Evolutionary conservation across 257 asterid genomes (phyloP), one percentile per base, ranked within the genome.

Genomic region (Solanum virginianum): DNA sequence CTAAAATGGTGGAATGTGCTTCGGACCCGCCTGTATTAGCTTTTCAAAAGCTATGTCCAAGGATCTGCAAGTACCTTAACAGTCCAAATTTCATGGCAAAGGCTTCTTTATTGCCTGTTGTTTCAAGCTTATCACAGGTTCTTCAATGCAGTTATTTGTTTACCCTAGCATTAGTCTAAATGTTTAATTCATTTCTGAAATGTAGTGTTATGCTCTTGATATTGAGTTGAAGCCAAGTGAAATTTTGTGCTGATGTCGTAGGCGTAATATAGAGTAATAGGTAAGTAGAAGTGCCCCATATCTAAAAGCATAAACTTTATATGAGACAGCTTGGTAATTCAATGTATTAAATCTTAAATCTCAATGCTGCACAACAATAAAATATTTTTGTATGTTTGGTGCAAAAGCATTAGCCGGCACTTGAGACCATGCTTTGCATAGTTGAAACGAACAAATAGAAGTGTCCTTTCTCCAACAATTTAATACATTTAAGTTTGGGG

Each of bases 41-140:
- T 15, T 92, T 97, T 87, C 98, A 93, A 95, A 97, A 93, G 92
- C 93, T 95, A n/a, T 93, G 97, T 68, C 84, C 92, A 3, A 92
- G 97, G 95, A 95, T 97, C 45, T 92, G 94, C 91, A 95, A 97
- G 95, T 92, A 90, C 87, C 89, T 97, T 87, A 94, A 91, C 80
- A 92, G 91, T 51, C 91, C 95, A 4, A 95, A 94, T 91, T 97
- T 92, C 91, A 88, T 93, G 91, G 98, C 99, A 1, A 95, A 95
- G 85, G 97, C 99, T 71, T 88, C 98, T 2, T 80, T 97, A 72
- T 90, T 97, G 97, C 94, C 92, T 22, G 99, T 92, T 82, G 97
- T 92, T 12, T 94, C 99, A 1, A 93, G 95, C 86, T 90, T 97
- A 89, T 92, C 98, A 47, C 97, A 95, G 99, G 99, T 94, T 86